These are phyloP conservation scores for Leucocoprinus sp. DNA, from an alignment of 768 basidiomycete genomes.

Conservation along the genomic window DNA sequence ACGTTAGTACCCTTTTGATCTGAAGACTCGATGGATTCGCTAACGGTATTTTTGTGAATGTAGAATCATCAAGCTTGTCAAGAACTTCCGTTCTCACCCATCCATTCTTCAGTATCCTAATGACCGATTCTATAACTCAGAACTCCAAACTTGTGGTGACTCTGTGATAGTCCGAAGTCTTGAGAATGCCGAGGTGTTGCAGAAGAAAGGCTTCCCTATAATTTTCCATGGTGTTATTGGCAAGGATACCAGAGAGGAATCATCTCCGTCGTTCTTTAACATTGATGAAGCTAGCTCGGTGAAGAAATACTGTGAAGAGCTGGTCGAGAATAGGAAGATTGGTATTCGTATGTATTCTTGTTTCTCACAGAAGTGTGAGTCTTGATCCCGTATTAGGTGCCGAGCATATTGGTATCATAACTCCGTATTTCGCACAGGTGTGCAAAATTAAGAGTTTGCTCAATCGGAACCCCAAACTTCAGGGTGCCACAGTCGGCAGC, in stretches of 20 bases:
- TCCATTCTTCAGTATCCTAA: conserved; percentile 52
- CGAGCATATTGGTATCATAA: conserved; percentile 56
- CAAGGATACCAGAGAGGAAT: conserved; percentile 44
- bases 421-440: conserved; percentile 59
- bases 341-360: conserved; percentile 30
- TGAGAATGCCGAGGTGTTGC: conserved; percentile 29
- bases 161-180: conserved; percentile 30
- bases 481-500: conserved; percentile 50
- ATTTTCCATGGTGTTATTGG: conserved; percentile 50
- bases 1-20: conserved; percentile 21
- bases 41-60: background rate
- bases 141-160: conserved; percentile 41
- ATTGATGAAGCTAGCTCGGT: conserved; percentile 44
- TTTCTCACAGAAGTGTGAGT: background rate
- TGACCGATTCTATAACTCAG: conserved; percentile 45
- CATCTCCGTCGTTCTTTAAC: conserved; percentile 61
- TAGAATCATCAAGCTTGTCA: conserved; percentile 51
- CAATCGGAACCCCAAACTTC: conserved; percentile 21
- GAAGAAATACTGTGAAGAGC: conserved; percentile 34
- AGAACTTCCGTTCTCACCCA: conserved; percentile 51
- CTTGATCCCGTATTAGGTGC: conserved; percentile 16
- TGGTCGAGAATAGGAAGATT: conserved; percentile 28
- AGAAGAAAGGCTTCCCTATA: conserved; percentile 40
- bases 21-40: too few species aligned
- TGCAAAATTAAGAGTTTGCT: conserved; percentile 40